These are phyloP conservation scores for Choanephora cucurbitarum DNA, from an alignment of 371 early-diverging fungal species.

Conservation along the genomic window DNA sequence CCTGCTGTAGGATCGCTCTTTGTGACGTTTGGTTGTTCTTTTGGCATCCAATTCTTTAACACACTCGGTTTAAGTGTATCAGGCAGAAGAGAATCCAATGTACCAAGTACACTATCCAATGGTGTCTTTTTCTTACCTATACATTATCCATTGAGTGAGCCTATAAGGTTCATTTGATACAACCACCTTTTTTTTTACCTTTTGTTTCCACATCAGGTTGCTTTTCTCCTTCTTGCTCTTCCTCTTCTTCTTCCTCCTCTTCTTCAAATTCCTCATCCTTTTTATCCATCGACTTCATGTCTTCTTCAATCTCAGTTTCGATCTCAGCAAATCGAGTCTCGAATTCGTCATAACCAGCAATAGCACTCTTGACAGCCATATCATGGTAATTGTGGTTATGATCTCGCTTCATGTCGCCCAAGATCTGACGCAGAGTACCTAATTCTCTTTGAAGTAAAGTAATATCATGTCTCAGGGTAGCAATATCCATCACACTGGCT, in stretches of 20 bases:
- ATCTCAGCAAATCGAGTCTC: constrained; percentile 34
- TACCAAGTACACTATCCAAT: constrained; percentile 15
- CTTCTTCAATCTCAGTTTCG: constrained; percentile 29
- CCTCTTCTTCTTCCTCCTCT: constrained; percentile 16
- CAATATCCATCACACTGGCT: constrained; percentile 25
- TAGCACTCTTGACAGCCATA: constrained; percentile 68
- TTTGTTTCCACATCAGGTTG: too few species aligned
- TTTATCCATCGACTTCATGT: constrained; percentile 16
- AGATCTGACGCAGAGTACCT: constrained; percentile 39
- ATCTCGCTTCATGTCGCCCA: constrained; percentile 64
- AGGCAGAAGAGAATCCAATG: constrained; percentile 26
- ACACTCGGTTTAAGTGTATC: constrained; percentile 12
- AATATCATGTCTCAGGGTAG: constrained; percentile 38
- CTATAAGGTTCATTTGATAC: too few species aligned
- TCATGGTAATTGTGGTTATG: constrained; percentile 83
- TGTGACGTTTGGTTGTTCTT: constrained; percentile 3
- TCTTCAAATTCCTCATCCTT: constrained; percentile 18
- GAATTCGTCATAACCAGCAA: constrained; percentile 65
- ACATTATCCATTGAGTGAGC: neutral
- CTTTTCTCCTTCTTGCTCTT: constrained; percentile 17
- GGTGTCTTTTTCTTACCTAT: constrained; percentile 17
- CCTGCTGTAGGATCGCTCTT: neutral
- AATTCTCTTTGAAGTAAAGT: constrained; percentile 36
- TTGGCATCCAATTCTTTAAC: constrained; percentile 11
- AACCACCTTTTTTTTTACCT: too few species aligned